These are phyloP conservation scores for Suillus paluster DNA, from an alignment of 768 basidiomycete genomes.

Conservation along the genomic window DNA sequence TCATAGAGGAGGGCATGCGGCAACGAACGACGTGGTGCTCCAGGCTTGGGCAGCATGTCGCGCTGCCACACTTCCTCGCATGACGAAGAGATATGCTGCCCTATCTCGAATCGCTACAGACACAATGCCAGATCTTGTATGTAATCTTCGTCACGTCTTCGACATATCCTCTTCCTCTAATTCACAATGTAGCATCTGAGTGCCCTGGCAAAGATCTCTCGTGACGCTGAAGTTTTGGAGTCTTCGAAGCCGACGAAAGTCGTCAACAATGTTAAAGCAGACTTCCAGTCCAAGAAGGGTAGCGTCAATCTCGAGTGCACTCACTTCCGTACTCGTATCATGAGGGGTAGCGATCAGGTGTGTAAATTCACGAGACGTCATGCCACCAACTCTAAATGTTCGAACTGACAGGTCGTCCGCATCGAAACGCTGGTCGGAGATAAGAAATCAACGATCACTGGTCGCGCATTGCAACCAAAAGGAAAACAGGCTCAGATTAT, in stretches of 20 bases:
- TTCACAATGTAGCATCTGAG: slow-evolving; percentile 40
- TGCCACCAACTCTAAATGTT: background rate
- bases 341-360: slow-evolving; percentile 5
- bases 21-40: slow-evolving; percentile 33
- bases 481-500: slow-evolving; percentile 45
- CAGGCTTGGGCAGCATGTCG: slow-evolving; percentile 52
- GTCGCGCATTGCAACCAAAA: slow-evolving; percentile 27
- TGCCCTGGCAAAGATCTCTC: slow-evolving; percentile 50
- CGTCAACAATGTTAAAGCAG: slow-evolving; percentile 45
- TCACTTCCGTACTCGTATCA: slow-evolving; percentile 52
- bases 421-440: background rate
- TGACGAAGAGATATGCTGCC: slow-evolving; percentile 18
- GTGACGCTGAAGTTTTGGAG: slow-evolving; percentile 50
- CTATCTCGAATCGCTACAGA: slow-evolving; percentile 26
- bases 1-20: slow-evolving; percentile 22
- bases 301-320: slow-evolving; percentile 38
- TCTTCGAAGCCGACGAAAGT: slow-evolving; percentile 49
- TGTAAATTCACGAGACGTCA: background rate
- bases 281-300: slow-evolving; percentile 33
- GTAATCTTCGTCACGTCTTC: slow-evolving; percentile 2
- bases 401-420: background rate
- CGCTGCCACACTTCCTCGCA: slow-evolving; percentile 32
- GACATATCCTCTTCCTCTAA: background rate
- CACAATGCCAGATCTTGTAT: slow-evolving; percentile 37
- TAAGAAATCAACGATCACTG: slow-evolving; percentile 10